Conservation (phyloP, 257 asterid species). For the Solanum habrochaites region DNA sequence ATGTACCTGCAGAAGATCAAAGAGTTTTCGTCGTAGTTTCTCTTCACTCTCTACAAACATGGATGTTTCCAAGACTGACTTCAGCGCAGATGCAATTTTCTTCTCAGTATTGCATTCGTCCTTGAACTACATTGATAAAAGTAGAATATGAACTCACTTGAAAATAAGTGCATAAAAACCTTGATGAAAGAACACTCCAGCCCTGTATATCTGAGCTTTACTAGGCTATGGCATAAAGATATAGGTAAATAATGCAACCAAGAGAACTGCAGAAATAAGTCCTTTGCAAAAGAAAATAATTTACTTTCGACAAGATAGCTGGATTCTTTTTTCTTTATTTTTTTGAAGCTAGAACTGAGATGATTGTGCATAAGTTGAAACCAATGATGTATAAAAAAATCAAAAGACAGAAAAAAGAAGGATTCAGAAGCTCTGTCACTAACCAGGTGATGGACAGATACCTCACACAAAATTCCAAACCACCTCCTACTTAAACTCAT, state of each 20-base stretch:
- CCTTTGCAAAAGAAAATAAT: not conserved
- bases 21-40: slow-evolving; percentile 49
- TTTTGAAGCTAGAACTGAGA: not conserved
- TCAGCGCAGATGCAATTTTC: slow-evolving; percentile 68
- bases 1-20: slow-evolving; percentile 72
- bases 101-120: slow-evolving; percentile 84
- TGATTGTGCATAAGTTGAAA: not conserved
- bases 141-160: not conserved
- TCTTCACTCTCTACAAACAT: slow-evolving; percentile 62
- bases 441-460: not conserved
- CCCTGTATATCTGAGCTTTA: not conserved
- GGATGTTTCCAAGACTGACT: slow-evolving; percentile 50
- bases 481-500: not conserved
- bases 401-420: not conserved
- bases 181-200: not conserved
- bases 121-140: slow-evolving; percentile 56
- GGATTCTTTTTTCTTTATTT: not conserved
- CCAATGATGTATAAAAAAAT: not conserved
- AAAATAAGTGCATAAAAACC: not conserved
- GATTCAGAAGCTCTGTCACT: not conserved
- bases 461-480: not conserved
- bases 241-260: not conserved
- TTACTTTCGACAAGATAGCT: not conserved
- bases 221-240: not conserved
- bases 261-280: not conserved